Percentiles rank a stretch among this genome's conserved stretches.
Evolutionary conservation across 2,329 filamentous ascomycete species (phyloP).

Genomic region (Sporothrix globosa): DNA sequence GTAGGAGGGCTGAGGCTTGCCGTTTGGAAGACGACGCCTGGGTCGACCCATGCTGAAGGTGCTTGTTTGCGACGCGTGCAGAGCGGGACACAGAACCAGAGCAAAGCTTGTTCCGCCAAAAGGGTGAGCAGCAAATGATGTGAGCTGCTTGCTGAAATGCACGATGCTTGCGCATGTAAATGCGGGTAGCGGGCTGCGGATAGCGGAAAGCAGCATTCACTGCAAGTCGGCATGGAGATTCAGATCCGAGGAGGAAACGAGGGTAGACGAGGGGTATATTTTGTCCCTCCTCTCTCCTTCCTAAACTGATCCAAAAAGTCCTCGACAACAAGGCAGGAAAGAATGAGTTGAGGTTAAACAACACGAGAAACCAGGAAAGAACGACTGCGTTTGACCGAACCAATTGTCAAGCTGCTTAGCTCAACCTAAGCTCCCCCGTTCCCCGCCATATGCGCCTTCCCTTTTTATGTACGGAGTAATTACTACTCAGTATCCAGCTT

Average conservation of each 20-base stretch:
- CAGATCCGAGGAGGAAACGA: not conserved
- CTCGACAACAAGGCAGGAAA: not conserved
- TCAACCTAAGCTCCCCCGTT: constrained; percentile 19
- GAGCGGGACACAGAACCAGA: not conserved
- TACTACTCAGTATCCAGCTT: not conserved
- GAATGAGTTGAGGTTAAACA: not conserved
- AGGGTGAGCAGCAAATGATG: not conserved
- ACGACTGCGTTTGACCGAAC: not conserved
- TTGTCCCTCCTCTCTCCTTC: not conserved
- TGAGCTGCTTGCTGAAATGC: not conserved
- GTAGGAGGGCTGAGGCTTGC: not conserved
- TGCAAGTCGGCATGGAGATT: not conserved
- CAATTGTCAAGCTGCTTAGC: constrained; percentile 1
- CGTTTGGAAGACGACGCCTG: not conserved
- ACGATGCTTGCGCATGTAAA: not conserved
- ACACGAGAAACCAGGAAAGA: not conserved
- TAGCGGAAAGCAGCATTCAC: constrained; percentile 4
- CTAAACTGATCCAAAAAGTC: not conserved
- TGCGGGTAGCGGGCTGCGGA: constrained; percentile 9
- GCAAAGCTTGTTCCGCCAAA: not conserved
- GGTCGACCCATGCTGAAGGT: not conserved
- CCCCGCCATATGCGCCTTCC: constrained; percentile 30
- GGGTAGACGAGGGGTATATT: not conserved
- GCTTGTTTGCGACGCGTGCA: not conserved
- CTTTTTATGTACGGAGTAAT: constrained; percentile 4